Base-by-base conservation (phyloP, 257 asterid species). In the Lycium ferocissimum region DNA sequence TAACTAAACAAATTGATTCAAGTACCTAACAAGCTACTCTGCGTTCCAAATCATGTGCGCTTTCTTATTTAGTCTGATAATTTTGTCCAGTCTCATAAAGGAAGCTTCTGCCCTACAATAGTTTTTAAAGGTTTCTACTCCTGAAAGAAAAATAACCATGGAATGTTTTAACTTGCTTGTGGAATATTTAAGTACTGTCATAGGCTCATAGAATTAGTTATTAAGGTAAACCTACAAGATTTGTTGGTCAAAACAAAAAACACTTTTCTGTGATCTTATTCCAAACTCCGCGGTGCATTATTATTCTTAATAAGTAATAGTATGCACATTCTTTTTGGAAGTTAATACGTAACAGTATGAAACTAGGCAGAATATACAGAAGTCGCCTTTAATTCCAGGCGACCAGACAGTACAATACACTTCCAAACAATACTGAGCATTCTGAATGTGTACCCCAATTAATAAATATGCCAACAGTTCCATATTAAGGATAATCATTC, bases 21-120 rank as follows among this genome's bases (percentile, higher is more conserved):
- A 69, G 49, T 15, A 69, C 76, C 76, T 37, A 69, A 69, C 49
- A 37, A 37, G 51, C 76, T 14, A 69, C 26, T 67, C 49, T 69
- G 15, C 4, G 10, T 69, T 69, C 12, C 76, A 69, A 37, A 37
- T 37, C 49, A 37, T 14, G 26, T 37, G 76, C 35, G 51, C 7
- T 15, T 69, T 67, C 49, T 65, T 14, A 40, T 67, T 66, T 33
- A 66, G 47, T 35, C n/a, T 7, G 51, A 37, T 15, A 69, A 26
- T 7, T 35, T 69, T 14, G 13, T 69, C 51, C 76, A 69, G 13
- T 69, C 53, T 37, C 76, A 69, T 38, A 2, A 37, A 37, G 22
- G 76, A 37, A 8, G 6, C 76, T 69, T 35, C 14, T 69, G 26
- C 26, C 26, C 76, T 37, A 38, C 76, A 69, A 61, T n/a, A n/a